Evolutionary conservation across 2,329 filamentous ascomycete genomes (phyloP).

Genomic region (Colletotrichum godetiae): DNA sequence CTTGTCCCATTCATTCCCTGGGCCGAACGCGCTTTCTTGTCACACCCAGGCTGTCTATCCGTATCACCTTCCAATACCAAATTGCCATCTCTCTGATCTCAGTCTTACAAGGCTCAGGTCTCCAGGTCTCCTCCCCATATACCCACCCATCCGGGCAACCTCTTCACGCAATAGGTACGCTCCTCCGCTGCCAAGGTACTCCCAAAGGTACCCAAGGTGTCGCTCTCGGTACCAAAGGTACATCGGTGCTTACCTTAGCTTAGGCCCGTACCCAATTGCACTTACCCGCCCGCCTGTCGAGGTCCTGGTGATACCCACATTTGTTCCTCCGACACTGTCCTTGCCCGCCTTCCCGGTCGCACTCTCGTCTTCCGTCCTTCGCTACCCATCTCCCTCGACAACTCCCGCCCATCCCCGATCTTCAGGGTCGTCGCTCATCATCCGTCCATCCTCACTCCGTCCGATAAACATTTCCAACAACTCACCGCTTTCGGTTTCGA

Average conservation of each 20-base stretch:
- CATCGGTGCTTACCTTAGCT: conserved; percentile 25
- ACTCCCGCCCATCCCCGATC: conserved; percentile 28
- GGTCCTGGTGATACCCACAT: conserved; percentile 33
- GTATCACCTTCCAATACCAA: neutral
- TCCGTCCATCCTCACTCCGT: conserved; percentile 23
- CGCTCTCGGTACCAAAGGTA: conserved; percentile 8
- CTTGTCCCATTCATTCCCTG: neutral
- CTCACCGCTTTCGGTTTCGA: neutral
- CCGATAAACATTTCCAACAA: conserved; percentile 2
- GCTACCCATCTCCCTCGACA: conserved; percentile 34
- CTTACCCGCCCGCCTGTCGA: conserved; percentile 34
- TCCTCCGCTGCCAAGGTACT: neutral
- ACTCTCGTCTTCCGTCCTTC: conserved; percentile 34
- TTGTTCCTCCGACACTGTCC: conserved; percentile 36
- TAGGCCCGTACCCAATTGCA: conserved; percentile 20
- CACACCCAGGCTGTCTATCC: neutral
- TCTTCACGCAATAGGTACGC: neutral
- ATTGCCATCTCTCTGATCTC: neutral
- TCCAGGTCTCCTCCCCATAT: conserved; percentile 24
- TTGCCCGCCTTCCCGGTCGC: conserved; percentile 33
- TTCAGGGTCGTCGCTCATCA: conserved; percentile 13
- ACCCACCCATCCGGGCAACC: neutral
- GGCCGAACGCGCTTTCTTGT: conserved; percentile 1
- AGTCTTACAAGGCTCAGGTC: conserved; percentile 28
- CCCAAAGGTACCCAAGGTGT: neutral